Evolutionary conservation across 1,139 yeast genomes (phyloP).

Genomic region (Pichia sp.): DNA sequence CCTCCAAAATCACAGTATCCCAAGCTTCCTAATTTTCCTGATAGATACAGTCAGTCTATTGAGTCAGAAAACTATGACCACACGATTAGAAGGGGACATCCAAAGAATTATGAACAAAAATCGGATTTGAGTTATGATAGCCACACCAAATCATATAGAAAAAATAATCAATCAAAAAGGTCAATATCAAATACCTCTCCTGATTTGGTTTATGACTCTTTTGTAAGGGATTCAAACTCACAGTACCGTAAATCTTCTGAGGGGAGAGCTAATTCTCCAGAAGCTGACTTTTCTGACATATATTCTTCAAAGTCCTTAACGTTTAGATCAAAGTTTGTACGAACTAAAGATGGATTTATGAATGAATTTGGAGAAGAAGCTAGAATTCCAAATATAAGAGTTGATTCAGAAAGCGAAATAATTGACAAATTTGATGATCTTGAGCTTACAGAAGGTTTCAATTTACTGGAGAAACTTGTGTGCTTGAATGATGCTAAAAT

Average conservation of each 20-base stretch:
- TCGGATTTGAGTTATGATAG: neutral
- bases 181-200: neutral
- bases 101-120: neutral
- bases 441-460: neutral
- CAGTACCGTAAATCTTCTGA: neutral
- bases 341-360: neutral
- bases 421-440: constrained; percentile 1
- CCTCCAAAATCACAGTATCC: constrained; percentile 1
- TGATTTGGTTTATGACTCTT: neutral
- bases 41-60: neutral
- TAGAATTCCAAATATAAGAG: constrained; percentile 12
- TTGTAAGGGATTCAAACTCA: neutral
- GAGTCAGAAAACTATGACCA: neutral
- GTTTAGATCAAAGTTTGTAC: neutral
- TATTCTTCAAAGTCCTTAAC: constrained; percentile 4
- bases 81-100: too few species aligned
- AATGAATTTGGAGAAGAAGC: constrained; percentile 3
- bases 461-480: constrained; percentile 15
- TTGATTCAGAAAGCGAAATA: constrained; percentile 11
- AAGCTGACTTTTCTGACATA: neutral
- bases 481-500: constrained; percentile 14
- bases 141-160: neutral
- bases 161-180: too few species aligned
- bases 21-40: neutral
- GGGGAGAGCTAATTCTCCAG: neutral